Evolutionary conservation across 441 rosid genomes (phyloP).

Genomic region (Macaranga tanarius): DNA sequence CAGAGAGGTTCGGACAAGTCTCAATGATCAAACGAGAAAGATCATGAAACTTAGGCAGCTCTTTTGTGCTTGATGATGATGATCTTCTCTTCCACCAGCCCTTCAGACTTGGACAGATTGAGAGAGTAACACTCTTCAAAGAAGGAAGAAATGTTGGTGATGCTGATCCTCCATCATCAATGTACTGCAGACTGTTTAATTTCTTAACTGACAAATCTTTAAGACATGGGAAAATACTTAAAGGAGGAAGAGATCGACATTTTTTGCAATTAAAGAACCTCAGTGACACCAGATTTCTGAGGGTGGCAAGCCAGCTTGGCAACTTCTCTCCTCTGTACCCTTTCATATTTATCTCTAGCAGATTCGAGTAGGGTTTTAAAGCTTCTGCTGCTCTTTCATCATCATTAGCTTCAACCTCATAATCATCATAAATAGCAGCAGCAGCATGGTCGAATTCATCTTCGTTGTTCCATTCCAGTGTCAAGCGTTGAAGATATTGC

Average conservation of each 20-base stretch:
- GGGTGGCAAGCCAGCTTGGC: slow-evolving; percentile 21
- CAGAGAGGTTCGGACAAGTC: too few relatives aligned
- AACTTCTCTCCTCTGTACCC: slow-evolving; percentile 15
- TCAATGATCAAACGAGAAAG: too few relatives aligned
- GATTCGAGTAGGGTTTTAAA: slow-evolving; percentile 19
- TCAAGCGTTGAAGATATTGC: slow-evolving; percentile 14
- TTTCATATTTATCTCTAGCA: background rate
- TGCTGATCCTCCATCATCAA: background rate
- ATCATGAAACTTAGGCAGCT: too few relatives aligned
- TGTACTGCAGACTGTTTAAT: slow-evolving; percentile 9
- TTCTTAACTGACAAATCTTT: accelerated
- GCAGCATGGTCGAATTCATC: too few relatives aligned
- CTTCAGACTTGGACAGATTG: background rate
- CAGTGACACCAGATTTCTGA: slow-evolving; percentile 13
- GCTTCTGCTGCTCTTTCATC: background rate
- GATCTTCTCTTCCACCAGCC: slow-evolving; percentile 9
- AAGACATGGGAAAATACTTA: background rate
- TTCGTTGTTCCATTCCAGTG: slow-evolving; percentile 12
- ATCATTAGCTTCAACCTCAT: too few relatives aligned
- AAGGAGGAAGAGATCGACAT: background rate
- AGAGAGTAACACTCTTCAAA: background rate
- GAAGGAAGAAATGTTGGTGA: slow-evolving; percentile 9
- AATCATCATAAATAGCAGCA: too few relatives aligned
- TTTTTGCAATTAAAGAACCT: accelerated
- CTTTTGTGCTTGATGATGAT: background rate